Conservation (phyloP, 2,329 filamentous ascomycete species). For the Ophiocordyceps camponoti-floridani region DNA sequence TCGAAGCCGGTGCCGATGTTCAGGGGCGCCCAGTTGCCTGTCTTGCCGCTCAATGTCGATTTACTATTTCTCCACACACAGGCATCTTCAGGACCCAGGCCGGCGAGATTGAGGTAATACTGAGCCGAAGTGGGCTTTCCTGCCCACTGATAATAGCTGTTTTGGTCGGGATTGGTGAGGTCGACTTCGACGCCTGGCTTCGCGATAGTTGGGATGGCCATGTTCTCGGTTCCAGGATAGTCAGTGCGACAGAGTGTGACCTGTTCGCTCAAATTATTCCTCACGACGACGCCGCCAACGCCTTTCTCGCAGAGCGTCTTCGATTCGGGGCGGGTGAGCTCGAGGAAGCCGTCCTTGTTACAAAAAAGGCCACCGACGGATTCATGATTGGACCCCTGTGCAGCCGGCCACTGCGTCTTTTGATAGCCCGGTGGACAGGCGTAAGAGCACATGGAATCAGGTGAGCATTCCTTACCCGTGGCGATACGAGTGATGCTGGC, state of each 20-base stretch:
- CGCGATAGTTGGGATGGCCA: constrained; percentile 61
- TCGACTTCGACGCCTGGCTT: constrained; percentile 36
- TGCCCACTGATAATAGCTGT: constrained; percentile 62
- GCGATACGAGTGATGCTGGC: constrained; percentile 44
- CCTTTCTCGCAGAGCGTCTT: constrained; percentile 61
- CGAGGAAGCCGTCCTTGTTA: constrained; percentile 52
- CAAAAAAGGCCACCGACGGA: constrained; percentile 82
- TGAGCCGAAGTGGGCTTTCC: constrained; percentile 66
- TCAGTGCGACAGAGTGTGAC: constrained; percentile 84
- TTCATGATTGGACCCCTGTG: constrained; percentile 64
- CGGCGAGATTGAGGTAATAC: constrained; percentile 88
- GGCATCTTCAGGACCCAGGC: constrained; percentile 43
- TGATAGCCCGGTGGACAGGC: constrained; percentile 82
- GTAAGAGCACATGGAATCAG: constrained; percentile 71
- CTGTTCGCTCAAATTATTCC: constrained; percentile 51
- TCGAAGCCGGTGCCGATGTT: constrained; percentile 64
- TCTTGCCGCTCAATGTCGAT: constrained; percentile 23
- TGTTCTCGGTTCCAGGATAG: constrained; percentile 82
- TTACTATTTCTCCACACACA: constrained; percentile 53
- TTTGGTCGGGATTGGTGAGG: constrained; percentile 59
- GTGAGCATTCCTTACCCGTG: constrained; percentile 42
- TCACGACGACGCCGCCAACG: constrained; percentile 48
- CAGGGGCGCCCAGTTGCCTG: constrained; percentile 75
- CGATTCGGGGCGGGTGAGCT: constrained; percentile 51
- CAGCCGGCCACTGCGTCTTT: constrained; percentile 73